Conservation (phyloP, 1,139 yeast genomes). For the Pichia sp. region DNA sequence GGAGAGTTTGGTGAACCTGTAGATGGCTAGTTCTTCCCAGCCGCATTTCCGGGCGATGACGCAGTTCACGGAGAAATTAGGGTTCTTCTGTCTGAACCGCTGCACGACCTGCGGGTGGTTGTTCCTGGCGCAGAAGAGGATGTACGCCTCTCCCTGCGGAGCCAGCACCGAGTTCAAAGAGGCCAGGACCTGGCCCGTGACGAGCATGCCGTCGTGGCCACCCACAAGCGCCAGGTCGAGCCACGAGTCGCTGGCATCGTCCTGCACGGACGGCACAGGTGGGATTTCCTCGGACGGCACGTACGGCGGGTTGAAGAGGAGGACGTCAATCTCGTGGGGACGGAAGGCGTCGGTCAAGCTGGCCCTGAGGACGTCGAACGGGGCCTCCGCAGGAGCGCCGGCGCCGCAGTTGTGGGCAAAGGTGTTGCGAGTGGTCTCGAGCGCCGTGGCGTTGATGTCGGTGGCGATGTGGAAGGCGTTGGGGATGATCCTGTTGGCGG, state of each 20-base stretch:
- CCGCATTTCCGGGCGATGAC: slow-evolving; percentile 77
- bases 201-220: slow-evolving; percentile 84
- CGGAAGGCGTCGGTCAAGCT: slow-evolving; percentile 51
- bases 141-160: slow-evolving; percentile 68
- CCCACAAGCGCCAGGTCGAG: slow-evolving; percentile 86
- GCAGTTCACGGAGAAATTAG: slow-evolving; percentile 39
- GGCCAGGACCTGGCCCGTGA: slow-evolving; percentile 62
- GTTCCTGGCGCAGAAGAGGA: slow-evolving; percentile 79
- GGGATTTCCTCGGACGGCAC: slow-evolving; percentile 78
- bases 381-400: slow-evolving; percentile 22
- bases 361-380: slow-evolving; percentile 56
- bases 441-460: slow-evolving; percentile 78
- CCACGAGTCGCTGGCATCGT: slow-evolving; percentile 52
- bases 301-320: slow-evolving; percentile 92
- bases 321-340: slow-evolving; percentile 51
- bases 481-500: slow-evolving; percentile 44
- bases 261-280: slow-evolving; percentile 43
- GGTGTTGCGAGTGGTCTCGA: slow-evolving; percentile 51
- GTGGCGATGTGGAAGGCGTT: slow-evolving; percentile 56
- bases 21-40: slow-evolving; percentile 87
- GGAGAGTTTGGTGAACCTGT: slow-evolving; percentile 40
- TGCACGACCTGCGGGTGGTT: slow-evolving; percentile 59
- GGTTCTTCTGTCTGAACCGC: slow-evolving; percentile 36
- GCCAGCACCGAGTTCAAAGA: slow-evolving; percentile 47
- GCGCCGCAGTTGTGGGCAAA: slow-evolving; percentile 40